Percentiles rank a stretch among this genome's conserved stretches.
Conservation (phyloP, 805 yeast species). For the Starmerella vitae region DNA sequence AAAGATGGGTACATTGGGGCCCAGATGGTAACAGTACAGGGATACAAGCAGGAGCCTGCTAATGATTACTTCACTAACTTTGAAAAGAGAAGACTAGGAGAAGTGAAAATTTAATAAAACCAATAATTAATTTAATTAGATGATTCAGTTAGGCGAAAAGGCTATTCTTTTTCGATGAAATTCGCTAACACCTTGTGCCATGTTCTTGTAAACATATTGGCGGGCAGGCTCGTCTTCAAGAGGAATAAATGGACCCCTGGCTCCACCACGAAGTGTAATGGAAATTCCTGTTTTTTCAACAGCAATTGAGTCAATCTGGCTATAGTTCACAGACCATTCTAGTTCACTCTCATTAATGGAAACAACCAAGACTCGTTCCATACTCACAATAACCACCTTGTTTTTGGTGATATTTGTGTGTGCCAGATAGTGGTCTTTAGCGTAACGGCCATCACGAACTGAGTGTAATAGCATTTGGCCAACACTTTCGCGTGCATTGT, state of each 20-base stretch:
- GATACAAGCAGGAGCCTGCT: slow-evolving; percentile 15
- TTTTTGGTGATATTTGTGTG: slow-evolving; percentile 78
- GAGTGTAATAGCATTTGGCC: slow-evolving; percentile 88
- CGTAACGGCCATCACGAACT: slow-evolving; percentile 65
- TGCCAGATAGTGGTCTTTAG: slow-evolving; percentile 65
- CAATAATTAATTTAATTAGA: background rate
- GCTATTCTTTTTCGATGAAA: slow-evolving; percentile 37
- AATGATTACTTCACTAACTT: slow-evolving; percentile 7
- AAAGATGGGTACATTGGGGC: slow-evolving; percentile 20
- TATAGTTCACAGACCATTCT: slow-evolving; percentile 61
- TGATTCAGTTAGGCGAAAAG: slow-evolving; percentile 3
- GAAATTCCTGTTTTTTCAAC: slow-evolving; percentile 70
- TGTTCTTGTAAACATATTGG: slow-evolving; percentile 51
- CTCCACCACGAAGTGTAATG: slow-evolving; percentile 43
- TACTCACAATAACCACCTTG: slow-evolving; percentile 61
- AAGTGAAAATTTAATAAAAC: background rate
- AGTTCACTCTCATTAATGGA: slow-evolving; percentile 45
- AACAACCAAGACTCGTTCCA: slow-evolving; percentile 53
- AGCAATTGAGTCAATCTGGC: slow-evolving; percentile 53
- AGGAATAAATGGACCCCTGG: slow-evolving; percentile 65
- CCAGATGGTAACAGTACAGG: slow-evolving; percentile 17
- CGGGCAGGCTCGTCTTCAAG: slow-evolving; percentile 54
- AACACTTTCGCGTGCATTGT: slow-evolving; percentile 68
- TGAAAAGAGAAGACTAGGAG: slow-evolving; percentile 5
- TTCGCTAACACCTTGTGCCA: slow-evolving; percentile 68